phyloP scores from a whole-genome alignment of 306 rosid species.

The Hylodesmum podocarpum region DNA sequence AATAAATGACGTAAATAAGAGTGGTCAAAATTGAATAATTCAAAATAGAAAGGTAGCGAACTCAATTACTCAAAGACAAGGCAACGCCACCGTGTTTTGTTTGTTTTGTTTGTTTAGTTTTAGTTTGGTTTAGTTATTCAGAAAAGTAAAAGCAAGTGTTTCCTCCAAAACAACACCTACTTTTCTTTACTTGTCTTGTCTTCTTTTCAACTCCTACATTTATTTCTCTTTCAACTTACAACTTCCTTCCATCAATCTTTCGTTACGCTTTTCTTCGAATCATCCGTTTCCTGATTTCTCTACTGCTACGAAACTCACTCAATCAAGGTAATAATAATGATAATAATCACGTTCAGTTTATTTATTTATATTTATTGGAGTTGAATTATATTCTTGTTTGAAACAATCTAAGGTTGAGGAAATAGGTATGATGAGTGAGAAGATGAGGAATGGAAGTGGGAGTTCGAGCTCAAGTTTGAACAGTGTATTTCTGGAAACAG shows the following conservation, averaged over 20 bases:
- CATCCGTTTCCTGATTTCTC: neutral
- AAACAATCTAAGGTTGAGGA: no score
- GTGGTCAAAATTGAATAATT: neutral
- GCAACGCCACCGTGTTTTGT: neutral
- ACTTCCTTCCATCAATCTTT: neutral
- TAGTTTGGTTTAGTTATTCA: no score
- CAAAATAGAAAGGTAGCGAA: neutral
- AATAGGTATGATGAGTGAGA: conserved; percentile 68
- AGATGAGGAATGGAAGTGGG: conserved; percentile 65
- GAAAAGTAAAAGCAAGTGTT: neutral
- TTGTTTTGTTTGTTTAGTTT: no score
- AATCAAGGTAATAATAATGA: neutral
- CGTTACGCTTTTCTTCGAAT: neutral
- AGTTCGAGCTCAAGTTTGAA: conserved; percentile 92
- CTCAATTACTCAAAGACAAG: neutral
- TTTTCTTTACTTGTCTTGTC: conserved; percentile 2
- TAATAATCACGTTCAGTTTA: no score
- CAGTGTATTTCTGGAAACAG: conserved; percentile 75
- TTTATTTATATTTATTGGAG: no score
- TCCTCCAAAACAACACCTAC: neutral
- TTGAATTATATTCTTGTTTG: no score
- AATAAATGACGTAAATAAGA: neutral
- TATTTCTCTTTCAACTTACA: neutral
- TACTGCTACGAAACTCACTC: neutral
- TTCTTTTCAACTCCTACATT: neutral